Conservation (phyloP, 306 rosid genomes). For the Rosa multiflora region DNA sequence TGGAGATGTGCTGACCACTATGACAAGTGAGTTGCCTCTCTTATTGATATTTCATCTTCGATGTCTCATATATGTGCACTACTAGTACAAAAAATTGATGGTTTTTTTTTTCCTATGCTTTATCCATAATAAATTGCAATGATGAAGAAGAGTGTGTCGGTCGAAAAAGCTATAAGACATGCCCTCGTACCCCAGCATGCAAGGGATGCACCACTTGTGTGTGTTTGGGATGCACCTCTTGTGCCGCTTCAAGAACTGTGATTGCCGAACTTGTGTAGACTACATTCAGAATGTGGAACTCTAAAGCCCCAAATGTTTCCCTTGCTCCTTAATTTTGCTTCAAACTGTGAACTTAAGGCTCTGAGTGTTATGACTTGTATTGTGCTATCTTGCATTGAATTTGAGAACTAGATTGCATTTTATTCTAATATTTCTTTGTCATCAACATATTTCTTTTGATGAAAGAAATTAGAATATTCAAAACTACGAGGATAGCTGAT, state of each 20-base stretch:
- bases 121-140: no score
- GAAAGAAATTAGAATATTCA: no score
- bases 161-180: not conserved
- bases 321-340: not conserved
- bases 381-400: no score
- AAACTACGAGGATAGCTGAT: no score
- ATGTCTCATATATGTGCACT: not conserved
- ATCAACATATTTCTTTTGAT: no score
- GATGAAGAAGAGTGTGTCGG: no score
- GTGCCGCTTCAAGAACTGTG: conserved; percentile 54
- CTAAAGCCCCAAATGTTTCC: not conserved
- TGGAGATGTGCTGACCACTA: conserved; percentile 44
- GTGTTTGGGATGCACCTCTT: conserved; percentile 42
- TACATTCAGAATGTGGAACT: not conserved
- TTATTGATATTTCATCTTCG: not conserved
- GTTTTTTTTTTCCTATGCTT: no score
- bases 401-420: no score
- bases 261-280: conserved; percentile 24
- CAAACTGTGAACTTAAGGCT: not conserved
- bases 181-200: conserved; percentile 31
- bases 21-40: conserved; percentile 27
- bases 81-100: no score
- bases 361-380: no score
- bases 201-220: conserved; percentile 39
- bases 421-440: no score